Evolutionary conservation across 345 rosid genomes (phyloP), one percentile per base, ranked within the genome.

Genomic region (Trapa bicornis): DNA sequence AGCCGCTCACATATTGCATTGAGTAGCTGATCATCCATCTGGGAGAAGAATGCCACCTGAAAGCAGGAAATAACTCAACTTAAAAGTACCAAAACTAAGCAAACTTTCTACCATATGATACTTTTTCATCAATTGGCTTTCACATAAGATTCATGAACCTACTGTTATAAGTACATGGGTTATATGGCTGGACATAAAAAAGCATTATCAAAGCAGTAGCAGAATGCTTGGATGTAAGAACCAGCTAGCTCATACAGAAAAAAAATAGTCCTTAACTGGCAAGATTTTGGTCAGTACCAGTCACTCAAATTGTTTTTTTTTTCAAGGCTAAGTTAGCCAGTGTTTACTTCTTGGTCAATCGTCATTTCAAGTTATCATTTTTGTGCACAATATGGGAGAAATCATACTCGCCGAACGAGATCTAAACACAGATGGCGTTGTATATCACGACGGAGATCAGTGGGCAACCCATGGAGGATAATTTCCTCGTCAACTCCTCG

Each of bases 1-100:
- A 86, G 71, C 22, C 91, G 95, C 76, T 94, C 99, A 10, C 99
- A 94, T 71, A 91, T 94, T 37, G 96, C 99, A 73, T 94, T 97
- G 0, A 91, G 92, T 29, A 94, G 85, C 69, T 89, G 97, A 78
- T 87, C 92, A 77, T 94, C 99, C 99, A 94, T 91, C 69, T 91
- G 97, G 1, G 96, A 81, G 85, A 94, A 94, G 72, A 94, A 91
- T 17, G 92, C 92, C 16, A 94, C 97, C 96, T 94, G 77, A 74
- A 75, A 70, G 1, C 14, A 39, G 14, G 48, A 16, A 64, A 35
- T n/a, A 42, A 37, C 61, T 0, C 42, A 67, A 17, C 69, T 57
- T 47, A 42, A 22, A 32, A 41, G 60, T 39, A 9, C 35, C 17
- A 58, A 67, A 11, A 4, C 17, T 37, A 42, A 53, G n/a, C 56